Evolutionary conservation across 2,329 filamentous ascomycete genomes (phyloP), one percentile per base, ranked within the genome.

Genomic region (Cladosporium austrohemisphaericum): DNA sequence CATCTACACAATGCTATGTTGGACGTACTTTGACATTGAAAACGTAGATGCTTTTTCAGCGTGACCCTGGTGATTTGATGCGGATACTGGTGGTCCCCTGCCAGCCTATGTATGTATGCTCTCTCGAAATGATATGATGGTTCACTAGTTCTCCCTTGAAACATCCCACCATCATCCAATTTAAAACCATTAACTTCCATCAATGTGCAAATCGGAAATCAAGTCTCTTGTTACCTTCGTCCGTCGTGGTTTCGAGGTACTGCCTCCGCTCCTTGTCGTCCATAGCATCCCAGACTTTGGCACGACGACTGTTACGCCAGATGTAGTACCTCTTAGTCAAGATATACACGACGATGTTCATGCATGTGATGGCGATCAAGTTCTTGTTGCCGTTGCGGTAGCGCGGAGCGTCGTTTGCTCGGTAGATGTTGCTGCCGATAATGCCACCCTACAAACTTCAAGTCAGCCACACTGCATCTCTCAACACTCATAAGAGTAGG

Each of bases 301-400:
- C 75, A 36, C 72, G 71, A 43, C 26, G 3, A 31, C 32, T n/a
- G 36, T 31, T 31, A 10, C 29, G 5, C 29, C 29, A 31, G 4
- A 31, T 13, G 11, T 31, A 31, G 14, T 31, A 31, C 11, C 29
- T 4, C 60, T 81, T 80, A 1, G 76, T 71, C 0, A 67, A 61
- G 5, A 77, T 45, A 53, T 80, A 79, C 0, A 79, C 52, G 0
- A 69, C 58, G 10, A 83, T 74, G 22, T 76, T 75, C 19, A 75
- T 65, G 1, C 71, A 56, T 18, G 71, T 72, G 43, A 83, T 71
- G 0, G 61, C 73, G 41, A 84, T 70, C 1, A 83, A 61, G 0
- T 74, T 69, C 37, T 69, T 71, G 51, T 83, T 82, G 0, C 80
- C 80, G 0, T 69, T 67, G 1, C 69, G 67, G 50, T 83, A 81